Evolutionary conservation across 805 yeast genomes (phyloP), one percentile per base, ranked within the genome.

Genomic region (Yarrowia sp.): DNA sequence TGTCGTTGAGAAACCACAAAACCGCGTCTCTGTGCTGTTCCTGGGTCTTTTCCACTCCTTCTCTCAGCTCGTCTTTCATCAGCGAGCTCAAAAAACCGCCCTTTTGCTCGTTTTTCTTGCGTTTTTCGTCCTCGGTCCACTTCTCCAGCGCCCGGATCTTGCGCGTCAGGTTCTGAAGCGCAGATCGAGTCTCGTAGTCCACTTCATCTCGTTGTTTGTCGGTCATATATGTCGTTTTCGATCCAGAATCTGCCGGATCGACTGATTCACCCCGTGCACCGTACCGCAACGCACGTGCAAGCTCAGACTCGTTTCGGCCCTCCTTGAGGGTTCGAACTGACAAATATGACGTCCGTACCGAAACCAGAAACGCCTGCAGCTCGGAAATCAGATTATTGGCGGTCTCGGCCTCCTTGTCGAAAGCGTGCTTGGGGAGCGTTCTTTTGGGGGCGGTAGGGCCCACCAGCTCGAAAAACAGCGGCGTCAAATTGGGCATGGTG

Each of bases 151-250:
- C 66, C 32, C 74, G 66, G 13, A 74, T 69, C 43, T 72, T 65
- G 8, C 64, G 64, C 67, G 72, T 71, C 65, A 75, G 76, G 28
- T 68, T 68, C 67, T 77, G 79, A 18, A 78, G 63, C 45, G 76
- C 70, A 41, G 70, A 65, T n/a, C 75, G 69, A 31, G 77, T 73
- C 43, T 75, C 77, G 65, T 74, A 75, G 68, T 78, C 80, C 32
- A 77, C 72, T 36, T 76, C 78, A 68, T 77, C 79, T 28, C 75
- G 67, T 50, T 78, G 77, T 17, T 71, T 67, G 32, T 76, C 78
- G 10, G 75, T 72, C 67, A 78, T 65, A 41, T 66, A 42, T 10
- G 66, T 67, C n/a, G 61, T 50, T 42, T 51, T 33, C 13, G 33
- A 17, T 4, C 35, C 41, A 5, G 48, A 31, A 38, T n/a, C 51